Conservation (phyloP, 129 eudicot species). For the Chrysanthemum seticuspe region DNA sequence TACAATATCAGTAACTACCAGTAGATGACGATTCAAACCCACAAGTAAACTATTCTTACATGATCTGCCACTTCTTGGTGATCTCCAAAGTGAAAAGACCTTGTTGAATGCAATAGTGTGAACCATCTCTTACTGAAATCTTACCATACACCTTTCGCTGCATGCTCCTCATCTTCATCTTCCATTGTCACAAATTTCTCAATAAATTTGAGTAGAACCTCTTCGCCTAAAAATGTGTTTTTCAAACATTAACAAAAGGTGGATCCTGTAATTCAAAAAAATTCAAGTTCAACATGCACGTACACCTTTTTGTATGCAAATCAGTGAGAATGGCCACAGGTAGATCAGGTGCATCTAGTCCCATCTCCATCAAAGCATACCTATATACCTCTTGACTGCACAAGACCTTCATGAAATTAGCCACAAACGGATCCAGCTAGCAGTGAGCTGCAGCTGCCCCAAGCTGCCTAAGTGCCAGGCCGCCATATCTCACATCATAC, state of each 20-base stretch:
- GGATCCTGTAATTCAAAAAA: no score
- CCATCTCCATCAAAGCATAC: slow-evolving; percentile 93
- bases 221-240: slow-evolving; percentile 50
- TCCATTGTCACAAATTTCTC: slow-evolving; percentile 31
- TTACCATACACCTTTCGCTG: slow-evolving; percentile 57
- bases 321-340: slow-evolving; percentile 83
- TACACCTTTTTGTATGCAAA: slow-evolving; percentile 63
- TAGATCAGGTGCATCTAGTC: slow-evolving; percentile 63
- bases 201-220: slow-evolving; percentile 44
- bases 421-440: slow-evolving; percentile 71
- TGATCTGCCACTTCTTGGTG: slow-evolving; percentile 65
- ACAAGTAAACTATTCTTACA: slow-evolving; percentile 30
- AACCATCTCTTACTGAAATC: slow-evolving; percentile 87
- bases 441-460: slow-evolving; percentile 50
- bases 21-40: no score
- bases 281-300: background rate
- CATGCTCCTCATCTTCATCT: slow-evolving; percentile 40
- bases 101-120: slow-evolving; percentile 68
- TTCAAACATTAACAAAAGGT: no score
- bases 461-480: slow-evolving; percentile 64
- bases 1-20: background rate
- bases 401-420: slow-evolving; percentile 72
- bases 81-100: slow-evolving; percentile 66
- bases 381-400: slow-evolving; percentile 76
- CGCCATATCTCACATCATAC: slow-evolving; percentile 75